Percentiles rank a stretch among this genome's conserved stretches.
Evolutionary conservation across 73 alveolate species (phyloP).

Genomic region (Breviolum minutum): DNA sequence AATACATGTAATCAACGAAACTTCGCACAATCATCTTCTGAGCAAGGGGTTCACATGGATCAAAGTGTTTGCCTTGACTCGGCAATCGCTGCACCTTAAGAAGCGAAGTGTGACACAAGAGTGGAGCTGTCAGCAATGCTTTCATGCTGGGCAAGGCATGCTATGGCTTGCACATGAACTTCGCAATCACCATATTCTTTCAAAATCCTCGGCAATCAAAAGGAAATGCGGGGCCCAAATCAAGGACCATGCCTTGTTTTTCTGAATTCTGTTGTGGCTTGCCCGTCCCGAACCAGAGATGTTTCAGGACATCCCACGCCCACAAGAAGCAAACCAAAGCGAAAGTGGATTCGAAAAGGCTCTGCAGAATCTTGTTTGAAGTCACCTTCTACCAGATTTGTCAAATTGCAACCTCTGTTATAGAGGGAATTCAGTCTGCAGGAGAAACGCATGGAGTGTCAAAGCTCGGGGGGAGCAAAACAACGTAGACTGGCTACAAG

Average conservation of each 20-base stretch:
- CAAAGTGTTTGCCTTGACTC: not conserved
- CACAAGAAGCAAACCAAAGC: not conserved
- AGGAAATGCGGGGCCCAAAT: not conserved
- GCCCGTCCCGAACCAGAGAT: not conserved
- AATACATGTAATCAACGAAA: not conserved
- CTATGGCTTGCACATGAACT: not conserved
- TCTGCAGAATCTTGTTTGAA: too few relatives aligned
- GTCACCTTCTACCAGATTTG: too few relatives aligned
- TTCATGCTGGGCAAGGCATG: not conserved
- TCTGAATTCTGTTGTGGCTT: not conserved
- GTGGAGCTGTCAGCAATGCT: not conserved
- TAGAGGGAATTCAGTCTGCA: too few relatives aligned
- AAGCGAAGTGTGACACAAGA: too few relatives aligned
- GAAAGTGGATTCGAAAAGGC: not conserved
- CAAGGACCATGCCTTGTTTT: not conserved
- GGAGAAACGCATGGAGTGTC: too few relatives aligned
- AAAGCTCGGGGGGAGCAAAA: too few relatives aligned
- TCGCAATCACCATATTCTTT: not conserved
- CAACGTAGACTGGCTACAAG: too few relatives aligned
- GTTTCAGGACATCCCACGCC: not conserved
- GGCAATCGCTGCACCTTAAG: constrained; percentile 76
- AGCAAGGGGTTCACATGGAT: not conserved
- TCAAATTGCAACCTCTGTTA: too few relatives aligned
- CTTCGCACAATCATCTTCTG: not conserved
- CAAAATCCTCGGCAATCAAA: not conserved